Percentiles rank a stretch among this genome's conserved stretches.
Conservation (phyloP, 352 stramenopile species). For the Thalassiosira delicatula region DNA sequence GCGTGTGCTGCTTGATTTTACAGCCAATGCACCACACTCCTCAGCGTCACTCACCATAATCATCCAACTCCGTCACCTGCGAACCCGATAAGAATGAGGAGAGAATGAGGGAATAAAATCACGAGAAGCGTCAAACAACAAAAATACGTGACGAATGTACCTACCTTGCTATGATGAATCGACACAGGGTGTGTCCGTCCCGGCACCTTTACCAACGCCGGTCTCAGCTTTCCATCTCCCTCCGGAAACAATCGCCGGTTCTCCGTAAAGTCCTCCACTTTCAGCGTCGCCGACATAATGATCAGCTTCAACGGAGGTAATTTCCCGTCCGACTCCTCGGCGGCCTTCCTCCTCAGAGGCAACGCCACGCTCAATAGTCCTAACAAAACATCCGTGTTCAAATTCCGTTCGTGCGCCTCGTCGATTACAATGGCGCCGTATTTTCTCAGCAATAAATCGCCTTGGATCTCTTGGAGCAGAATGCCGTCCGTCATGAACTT, state of each 20-base stretch:
- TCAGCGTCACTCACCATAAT: no score
- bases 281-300: constrained; percentile 98
- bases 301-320: constrained; percentile 88
- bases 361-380: constrained; percentile 93
- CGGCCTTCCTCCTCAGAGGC: constrained; percentile 90
- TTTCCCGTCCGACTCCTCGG: constrained; percentile 70
- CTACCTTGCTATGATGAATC: constrained; percentile 97
- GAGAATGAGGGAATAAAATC: no score
- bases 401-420: constrained; percentile 96
- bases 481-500: constrained; percentile 99
- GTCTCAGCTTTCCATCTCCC: constrained; percentile 57
- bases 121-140: no score
- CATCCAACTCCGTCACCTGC: no score
- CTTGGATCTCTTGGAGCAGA: constrained; percentile 95
- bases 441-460: constrained; percentile 83
- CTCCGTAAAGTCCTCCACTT: constrained; percentile 95
- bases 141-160: no score
- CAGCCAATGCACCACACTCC: no score
- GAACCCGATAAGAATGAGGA: no score
- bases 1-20: no score
- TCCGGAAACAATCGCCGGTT: constrained; percentile 92
- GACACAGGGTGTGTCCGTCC: constrained; percentile 96
- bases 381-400: constrained; percentile 94
- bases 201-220: constrained; percentile 92
- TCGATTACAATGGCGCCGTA: constrained; percentile 89